Conservation (phyloP, 2,329 filamentous ascomycete species). For the Microthyrium microscopicum region DNA sequence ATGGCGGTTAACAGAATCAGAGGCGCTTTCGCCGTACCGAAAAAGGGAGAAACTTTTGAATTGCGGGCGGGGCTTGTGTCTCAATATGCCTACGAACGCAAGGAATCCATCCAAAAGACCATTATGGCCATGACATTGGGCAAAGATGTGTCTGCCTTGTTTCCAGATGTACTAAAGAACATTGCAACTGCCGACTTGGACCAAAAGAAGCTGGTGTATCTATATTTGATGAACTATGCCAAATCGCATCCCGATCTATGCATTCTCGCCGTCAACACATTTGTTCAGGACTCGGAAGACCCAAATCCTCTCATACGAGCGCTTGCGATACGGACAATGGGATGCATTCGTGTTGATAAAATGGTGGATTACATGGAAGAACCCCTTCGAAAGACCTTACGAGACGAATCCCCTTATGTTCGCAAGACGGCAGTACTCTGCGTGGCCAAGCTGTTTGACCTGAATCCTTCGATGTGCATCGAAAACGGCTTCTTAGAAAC, state of each 20-base stretch:
- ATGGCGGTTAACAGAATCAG: slow-evolving; percentile 97
- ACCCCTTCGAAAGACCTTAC: slow-evolving; percentile 81
- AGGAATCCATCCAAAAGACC: slow-evolving; percentile 98
- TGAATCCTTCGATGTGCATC: slow-evolving; percentile 81
- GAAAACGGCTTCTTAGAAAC: slow-evolving; percentile 94
- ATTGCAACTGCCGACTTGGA: slow-evolving; percentile 89
- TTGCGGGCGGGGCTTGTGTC: slow-evolving; percentile 81
- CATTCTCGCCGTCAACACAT: slow-evolving; percentile 97
- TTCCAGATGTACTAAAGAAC: slow-evolving; percentile 96
- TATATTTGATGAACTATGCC: slow-evolving; percentile 99
- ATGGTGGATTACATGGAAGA: slow-evolving; percentile 99
- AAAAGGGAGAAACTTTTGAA: slow-evolving; percentile 97
- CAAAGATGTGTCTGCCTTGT: slow-evolving; percentile 93
- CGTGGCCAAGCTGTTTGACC: slow-evolving; percentile 92
- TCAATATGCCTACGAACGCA: slow-evolving; percentile 96
- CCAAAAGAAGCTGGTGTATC: slow-evolving; percentile 98
- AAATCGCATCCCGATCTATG: slow-evolving; percentile 98
- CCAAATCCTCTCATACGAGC: slow-evolving; percentile 92
- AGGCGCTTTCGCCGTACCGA: slow-evolving; percentile 79
- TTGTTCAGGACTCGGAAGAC: slow-evolving; percentile 97
- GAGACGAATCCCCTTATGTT: slow-evolving; percentile 95
- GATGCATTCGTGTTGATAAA: slow-evolving; percentile 94
- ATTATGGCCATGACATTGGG: slow-evolving; percentile 99
- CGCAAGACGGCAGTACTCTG: slow-evolving; percentile 96
- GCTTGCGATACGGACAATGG: slow-evolving; percentile 93